These are phyloP conservation scores for Triticum timopheevii DNA, from an alignment of 176 grass and related monocot genomes.

Conservation along the genomic window DNA sequence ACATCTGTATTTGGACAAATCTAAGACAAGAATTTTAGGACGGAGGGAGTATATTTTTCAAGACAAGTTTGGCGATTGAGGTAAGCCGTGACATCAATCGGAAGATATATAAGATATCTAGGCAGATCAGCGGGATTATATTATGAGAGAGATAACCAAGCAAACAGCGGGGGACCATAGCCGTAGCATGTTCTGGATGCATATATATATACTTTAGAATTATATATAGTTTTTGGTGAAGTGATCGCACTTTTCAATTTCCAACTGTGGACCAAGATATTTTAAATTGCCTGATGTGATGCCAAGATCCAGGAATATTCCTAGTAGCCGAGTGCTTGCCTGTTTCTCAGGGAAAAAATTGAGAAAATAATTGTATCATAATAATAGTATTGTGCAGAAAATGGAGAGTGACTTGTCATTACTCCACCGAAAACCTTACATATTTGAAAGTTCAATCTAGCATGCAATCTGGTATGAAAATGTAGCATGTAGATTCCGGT, in stretches of 20 bases:
- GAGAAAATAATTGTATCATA: neutral
- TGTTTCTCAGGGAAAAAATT: neutral
- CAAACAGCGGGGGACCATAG: slow-evolving; percentile 30
- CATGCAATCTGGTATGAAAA: neutral
- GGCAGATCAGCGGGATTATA: slow-evolving; percentile 8
- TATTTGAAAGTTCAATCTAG: neutral
- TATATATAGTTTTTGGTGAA: neutral
- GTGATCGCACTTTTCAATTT: neutral
- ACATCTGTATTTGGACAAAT: no score
- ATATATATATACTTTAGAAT: neutral
- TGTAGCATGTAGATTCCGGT: neutral
- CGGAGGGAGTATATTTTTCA: neutral
- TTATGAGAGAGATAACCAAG: slow-evolving; percentile 9
- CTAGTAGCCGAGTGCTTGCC: neutral
- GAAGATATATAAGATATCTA: slow-evolving; percentile 10
- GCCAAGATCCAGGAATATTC: neutral
- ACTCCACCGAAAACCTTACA: neutral
- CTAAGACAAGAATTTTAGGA: no score
- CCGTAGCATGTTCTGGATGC: slow-evolving; percentile 34
- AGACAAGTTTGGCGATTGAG: slow-evolving; percentile 23
- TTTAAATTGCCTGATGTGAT: neutral
- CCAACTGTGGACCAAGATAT: neutral
- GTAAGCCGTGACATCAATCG: slow-evolving; percentile 59
- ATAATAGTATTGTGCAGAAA: neutral
- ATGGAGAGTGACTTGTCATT: neutral